phyloP scores from a whole-genome alignment of 345 rosid species.

The Arabidopsis suecica region DNA sequence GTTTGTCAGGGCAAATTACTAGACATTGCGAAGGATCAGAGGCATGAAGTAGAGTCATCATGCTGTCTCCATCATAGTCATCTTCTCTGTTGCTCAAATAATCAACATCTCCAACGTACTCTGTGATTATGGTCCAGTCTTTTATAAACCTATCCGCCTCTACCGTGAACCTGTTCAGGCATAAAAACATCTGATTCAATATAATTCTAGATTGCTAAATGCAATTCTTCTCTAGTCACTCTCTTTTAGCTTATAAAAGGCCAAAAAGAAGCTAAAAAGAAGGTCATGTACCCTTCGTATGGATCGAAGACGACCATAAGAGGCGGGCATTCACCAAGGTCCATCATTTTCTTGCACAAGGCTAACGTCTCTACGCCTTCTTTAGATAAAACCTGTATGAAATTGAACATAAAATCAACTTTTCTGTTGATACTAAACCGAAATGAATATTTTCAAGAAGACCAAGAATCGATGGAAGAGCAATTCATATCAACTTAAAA shows the following conservation, averaged over 20 bases:
- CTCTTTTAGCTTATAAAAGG: not conserved
- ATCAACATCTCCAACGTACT: constrained; percentile 94
- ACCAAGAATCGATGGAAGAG: not conserved
- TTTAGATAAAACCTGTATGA: constrained; percentile 71
- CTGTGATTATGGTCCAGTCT: constrained; percentile 85
- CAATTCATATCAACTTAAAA: not conserved
- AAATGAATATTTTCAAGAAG: constrained; percentile 1
- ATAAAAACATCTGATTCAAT: constrained; percentile 4
- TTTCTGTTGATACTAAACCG: not conserved
- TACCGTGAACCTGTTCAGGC: constrained; percentile 74
- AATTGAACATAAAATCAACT: not conserved
- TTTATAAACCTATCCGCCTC: constrained; percentile 82
- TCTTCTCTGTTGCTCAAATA: constrained; percentile 73
- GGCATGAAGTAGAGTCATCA: constrained; percentile 88
- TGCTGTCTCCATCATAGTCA: constrained; percentile 87
- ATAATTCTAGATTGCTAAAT: not conserved
- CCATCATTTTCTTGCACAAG: constrained; percentile 82
- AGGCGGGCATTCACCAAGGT: constrained; percentile 85
- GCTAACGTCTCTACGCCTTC: constrained; percentile 75
- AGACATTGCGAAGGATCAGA: constrained; percentile 68
- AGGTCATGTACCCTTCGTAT: constrained; percentile 71
- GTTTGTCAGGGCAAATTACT: constrained; percentile 87
- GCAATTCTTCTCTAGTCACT: not conserved
- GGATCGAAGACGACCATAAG: constrained; percentile 82
- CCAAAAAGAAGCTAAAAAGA: not conserved